These are phyloP conservation scores for Sphagnum tenellum DNA, from an alignment of 225 moss, liverwort and hornwort species.

Conservation along the genomic window DNA sequence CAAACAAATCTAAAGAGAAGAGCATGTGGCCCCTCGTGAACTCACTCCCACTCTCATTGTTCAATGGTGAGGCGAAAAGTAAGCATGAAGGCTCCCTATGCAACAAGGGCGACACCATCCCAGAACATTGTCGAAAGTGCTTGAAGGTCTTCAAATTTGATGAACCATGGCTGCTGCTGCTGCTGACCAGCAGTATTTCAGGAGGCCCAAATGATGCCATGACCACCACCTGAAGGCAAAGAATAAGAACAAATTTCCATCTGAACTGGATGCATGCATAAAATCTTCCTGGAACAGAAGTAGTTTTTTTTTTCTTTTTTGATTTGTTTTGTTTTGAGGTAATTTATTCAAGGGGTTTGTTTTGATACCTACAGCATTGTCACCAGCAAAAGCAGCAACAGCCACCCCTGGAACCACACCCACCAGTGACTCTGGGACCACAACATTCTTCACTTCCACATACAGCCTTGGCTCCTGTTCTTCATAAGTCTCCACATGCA, in stretches of 20 bases:
- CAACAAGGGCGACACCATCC: background rate
- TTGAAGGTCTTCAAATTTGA: too few relatives aligned
- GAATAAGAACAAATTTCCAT: too few relatives aligned
- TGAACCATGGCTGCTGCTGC: too few relatives aligned
- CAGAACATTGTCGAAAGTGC: too few relatives aligned
- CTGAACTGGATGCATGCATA: background rate
- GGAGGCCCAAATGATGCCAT: constrained; percentile 26
- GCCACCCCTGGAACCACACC: constrained; percentile 39
- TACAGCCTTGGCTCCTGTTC: constrained; percentile 12
- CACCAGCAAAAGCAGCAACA: constrained; percentile 53
- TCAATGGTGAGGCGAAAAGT: constrained; percentile 29
- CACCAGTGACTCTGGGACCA: constrained; percentile 24
- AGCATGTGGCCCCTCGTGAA: constrained; percentile 18
- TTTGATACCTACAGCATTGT: constrained; percentile 25
- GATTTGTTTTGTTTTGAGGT: too few relatives aligned
- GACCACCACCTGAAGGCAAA: constrained; percentile 29
- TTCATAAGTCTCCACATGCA: constrained; percentile 16
- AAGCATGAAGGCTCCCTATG: constrained; percentile 41
- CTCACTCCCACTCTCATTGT: constrained; percentile 14
- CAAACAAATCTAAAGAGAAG: constrained; percentile 35
- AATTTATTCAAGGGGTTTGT: too few relatives aligned
- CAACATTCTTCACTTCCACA: constrained; percentile 35
- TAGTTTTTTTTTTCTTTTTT: too few relatives aligned
- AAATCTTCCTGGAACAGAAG: too few relatives aligned
- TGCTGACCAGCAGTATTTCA: constrained; percentile 9